These are phyloP conservation scores for Backusella morwellensis DNA, from an alignment of 192 early-diverging fungal genomes.

Conservation along the genomic window DNA sequence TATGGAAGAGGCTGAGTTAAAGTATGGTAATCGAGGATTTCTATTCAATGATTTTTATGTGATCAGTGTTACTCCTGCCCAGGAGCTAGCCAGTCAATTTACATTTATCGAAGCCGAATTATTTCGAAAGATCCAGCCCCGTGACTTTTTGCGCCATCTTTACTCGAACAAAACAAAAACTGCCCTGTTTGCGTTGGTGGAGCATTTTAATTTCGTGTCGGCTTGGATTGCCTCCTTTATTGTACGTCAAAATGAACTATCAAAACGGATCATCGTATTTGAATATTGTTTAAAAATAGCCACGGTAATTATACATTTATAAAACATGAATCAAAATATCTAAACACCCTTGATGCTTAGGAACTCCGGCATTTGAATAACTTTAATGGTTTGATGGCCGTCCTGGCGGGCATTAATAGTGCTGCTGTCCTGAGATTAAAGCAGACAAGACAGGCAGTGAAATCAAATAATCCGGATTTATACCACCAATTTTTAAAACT, in stretches of 20 bases:
- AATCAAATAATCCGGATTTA: conserved; percentile 39
- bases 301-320: conserved; percentile 37
- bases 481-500: conserved; percentile 55
- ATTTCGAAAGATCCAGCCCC: conserved; percentile 51
- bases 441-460: conserved; percentile 56
- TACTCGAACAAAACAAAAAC: conserved; percentile 13
- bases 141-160: conserved; percentile 14
- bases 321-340: background rate
- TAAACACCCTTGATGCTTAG: conserved; percentile 24
- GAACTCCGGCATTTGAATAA: conserved; percentile 63
- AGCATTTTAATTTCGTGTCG: conserved; percentile 73
- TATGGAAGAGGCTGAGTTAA: conserved; percentile 5
- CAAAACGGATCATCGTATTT: conserved; percentile 59
- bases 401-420: conserved; percentile 68
- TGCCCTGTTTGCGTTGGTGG: conserved; percentile 55
- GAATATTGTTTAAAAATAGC: conserved; percentile 71
- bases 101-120: conserved; percentile 62
- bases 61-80: conserved; percentile 42
- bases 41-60: background rate
- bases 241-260: conserved; percentile 58
- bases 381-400: conserved; percentile 77
- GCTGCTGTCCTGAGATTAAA: conserved; percentile 59
- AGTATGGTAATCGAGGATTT: background rate
- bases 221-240: conserved; percentile 72
- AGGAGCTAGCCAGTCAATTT: conserved; percentile 62